Percentiles rank a stretch among this genome's conserved stretches.
phyloP scores from a whole-genome alignment of 179 eudicot species.

The Amaranthus tricolor region DNA sequence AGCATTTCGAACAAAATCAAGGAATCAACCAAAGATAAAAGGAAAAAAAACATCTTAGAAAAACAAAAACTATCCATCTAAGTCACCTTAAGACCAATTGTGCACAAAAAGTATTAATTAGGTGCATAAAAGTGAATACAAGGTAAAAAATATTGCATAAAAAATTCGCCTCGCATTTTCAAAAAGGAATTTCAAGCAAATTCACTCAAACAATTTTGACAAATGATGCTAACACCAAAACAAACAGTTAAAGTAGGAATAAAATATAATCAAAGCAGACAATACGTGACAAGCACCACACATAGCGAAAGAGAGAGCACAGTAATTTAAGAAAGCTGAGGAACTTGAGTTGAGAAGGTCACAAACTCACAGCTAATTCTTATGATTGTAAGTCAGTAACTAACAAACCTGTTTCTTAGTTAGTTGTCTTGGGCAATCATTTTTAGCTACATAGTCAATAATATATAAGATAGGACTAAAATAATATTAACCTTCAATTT shows the following conservation, averaged over 20 bases:
- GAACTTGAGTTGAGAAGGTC: neutral
- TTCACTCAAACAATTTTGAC: neutral
- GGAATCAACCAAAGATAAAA: no score
- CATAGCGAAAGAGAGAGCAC: neutral
- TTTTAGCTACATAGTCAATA: constrained; percentile 16
- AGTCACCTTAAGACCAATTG: no score
- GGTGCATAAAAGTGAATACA: no score
- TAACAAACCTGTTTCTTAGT: constrained; percentile 12
- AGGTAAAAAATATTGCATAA: neutral
- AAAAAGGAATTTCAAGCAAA: neutral
- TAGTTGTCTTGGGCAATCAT: constrained; percentile 11
- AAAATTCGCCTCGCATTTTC: neutral
- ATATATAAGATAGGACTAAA: constrained; percentile 4
- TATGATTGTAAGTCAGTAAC: constrained; percentile 9
- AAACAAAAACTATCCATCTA: no score
- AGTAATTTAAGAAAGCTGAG: constrained; percentile 7
- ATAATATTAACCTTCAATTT: constrained; percentile 17
- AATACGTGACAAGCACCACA: constrained; percentile 29
- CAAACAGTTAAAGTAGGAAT: neutral
- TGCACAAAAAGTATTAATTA: no score
- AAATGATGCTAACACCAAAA: constrained; percentile 1
- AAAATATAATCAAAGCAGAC: neutral
- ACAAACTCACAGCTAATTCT: neutral
- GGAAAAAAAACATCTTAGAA: no score
- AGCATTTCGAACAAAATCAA: no score